Percentiles rank a stretch among this genome's conserved stretches.
These are phyloP conservation scores for Picea glauca DNA, from an alignment of 75 land plant genomes.

Conservation along the genomic window DNA sequence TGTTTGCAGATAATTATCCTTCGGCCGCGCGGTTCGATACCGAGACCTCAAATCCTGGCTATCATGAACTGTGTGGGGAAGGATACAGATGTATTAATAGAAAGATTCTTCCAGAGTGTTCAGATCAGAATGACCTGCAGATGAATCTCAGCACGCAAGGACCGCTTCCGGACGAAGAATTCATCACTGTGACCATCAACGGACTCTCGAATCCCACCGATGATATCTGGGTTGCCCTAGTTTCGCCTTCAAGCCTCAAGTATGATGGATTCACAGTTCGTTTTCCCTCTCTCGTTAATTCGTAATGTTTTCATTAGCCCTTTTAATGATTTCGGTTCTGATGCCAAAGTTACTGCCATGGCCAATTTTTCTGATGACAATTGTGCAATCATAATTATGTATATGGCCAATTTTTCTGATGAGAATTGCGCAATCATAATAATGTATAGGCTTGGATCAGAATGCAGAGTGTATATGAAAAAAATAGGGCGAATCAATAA, in stretches of 20 bases:
- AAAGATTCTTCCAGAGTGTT: conserved; percentile 29
- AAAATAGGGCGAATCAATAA: no score
- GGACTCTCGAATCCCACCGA: conserved; percentile 49
- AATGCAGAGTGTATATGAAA: no score
- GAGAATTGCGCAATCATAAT: no score
- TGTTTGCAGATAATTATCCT: not conserved
- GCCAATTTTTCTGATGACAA: no score
- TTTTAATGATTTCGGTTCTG: no score
- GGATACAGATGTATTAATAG: conserved; percentile 36
- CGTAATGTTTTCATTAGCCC: no score
- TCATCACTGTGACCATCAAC: conserved; percentile 43
- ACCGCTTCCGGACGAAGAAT: conserved; percentile 44
- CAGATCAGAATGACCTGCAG: conserved; percentile 22
- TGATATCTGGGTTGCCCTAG: conserved; percentile 60
- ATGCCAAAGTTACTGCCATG: no score
- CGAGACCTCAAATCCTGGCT: not conserved
- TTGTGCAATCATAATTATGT: no score
- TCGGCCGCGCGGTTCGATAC: not conserved
- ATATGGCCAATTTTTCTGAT: no score
- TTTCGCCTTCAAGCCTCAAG: conserved; percentile 57
- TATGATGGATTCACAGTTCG: conserved; percentile 13
- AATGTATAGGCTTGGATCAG: no score
- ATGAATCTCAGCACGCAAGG: conserved; percentile 24
- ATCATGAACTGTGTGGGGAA: not conserved
- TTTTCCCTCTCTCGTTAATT: no score